Evolutionary conservation across 2,329 filamentous ascomycete genomes (phyloP).

Genomic region (Pseudogymnoascus sp.): DNA sequence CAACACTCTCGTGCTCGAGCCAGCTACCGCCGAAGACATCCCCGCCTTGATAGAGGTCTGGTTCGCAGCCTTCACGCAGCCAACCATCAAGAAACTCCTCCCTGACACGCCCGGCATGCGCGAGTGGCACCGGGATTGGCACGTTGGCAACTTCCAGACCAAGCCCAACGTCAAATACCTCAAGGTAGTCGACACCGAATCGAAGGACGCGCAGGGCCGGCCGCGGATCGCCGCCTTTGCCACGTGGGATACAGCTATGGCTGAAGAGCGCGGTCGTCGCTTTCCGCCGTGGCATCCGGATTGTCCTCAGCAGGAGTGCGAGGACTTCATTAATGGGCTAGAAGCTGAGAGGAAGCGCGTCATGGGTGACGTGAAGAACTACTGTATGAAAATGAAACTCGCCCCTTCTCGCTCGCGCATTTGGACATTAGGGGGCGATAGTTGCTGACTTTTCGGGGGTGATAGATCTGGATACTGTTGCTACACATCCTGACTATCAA

Average conservation of each 20-base stretch:
- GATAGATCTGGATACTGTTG: slow-evolving; percentile 24
- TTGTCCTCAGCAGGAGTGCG: background rate
- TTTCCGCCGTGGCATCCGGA: background rate
- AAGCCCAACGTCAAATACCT: background rate
- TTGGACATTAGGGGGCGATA: background rate
- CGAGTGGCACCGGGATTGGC: background rate
- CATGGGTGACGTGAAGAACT: background rate
- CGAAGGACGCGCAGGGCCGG: background rate
- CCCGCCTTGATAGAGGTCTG: background rate
- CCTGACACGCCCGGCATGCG: background rate
- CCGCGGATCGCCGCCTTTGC: background rate
- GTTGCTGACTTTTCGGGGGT: slow-evolving; percentile 1
- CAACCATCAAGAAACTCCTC: background rate
- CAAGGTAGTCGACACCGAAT: background rate
- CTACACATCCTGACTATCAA: slow-evolving; percentile 19
- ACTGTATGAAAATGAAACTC: background rate
- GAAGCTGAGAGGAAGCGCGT: background rate
- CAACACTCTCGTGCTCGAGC: background rate
- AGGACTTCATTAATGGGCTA: background rate
- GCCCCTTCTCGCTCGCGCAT: too few species aligned
- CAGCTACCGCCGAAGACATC: background rate
- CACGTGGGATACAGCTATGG: background rate
- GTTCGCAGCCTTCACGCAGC: background rate
- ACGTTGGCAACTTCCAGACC: background rate
- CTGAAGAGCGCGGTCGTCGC: background rate